A percentile compares a stretch with the other conserved stretches of the same genome.
Evolutionary conservation across 73 alveolate genomes (phyloP).

Genomic region (Paraurostyla sp.): DNA sequence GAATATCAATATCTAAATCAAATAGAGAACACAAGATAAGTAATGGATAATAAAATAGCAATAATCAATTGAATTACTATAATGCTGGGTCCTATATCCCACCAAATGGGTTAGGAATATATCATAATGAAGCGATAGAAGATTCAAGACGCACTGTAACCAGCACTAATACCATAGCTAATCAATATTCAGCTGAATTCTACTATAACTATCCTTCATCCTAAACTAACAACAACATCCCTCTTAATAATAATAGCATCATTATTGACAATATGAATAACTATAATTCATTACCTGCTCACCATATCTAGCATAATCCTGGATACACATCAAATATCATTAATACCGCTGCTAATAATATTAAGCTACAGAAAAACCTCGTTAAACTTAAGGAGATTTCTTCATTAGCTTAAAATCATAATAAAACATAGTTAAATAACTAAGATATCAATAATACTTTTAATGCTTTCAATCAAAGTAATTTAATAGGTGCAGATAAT

Average conservation of each 20-base stretch:
- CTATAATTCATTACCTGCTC: too few relatives aligned
- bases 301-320: background rate
- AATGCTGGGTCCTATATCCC: slow-evolving; percentile 2
- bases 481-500: background rate
- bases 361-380: background rate
- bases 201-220: background rate
- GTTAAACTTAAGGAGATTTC: slow-evolving; percentile 21
- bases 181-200: slow-evolving; percentile 53
- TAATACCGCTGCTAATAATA: slow-evolving; percentile 20
- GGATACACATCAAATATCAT: slow-evolving; percentile 19
- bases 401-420: background rate
- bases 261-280: background rate
- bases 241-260: background rate
- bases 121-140: background rate
- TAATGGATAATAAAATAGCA: background rate
- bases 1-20: slow-evolving; percentile 33
- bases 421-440: background rate
- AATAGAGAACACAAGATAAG: slow-evolving; percentile 37
- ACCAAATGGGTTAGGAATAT: background rate
- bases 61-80: background rate
- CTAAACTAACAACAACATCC: background rate
- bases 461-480: background rate
- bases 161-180: slow-evolving; percentile 3
- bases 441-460: background rate
- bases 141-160: slow-evolving; percentile 46